Evolutionary conservation across 2,329 filamentous ascomycete species (phyloP), one percentile per base, ranked within the genome.

Genomic region (Arthrobotrys entomopaga): DNA sequence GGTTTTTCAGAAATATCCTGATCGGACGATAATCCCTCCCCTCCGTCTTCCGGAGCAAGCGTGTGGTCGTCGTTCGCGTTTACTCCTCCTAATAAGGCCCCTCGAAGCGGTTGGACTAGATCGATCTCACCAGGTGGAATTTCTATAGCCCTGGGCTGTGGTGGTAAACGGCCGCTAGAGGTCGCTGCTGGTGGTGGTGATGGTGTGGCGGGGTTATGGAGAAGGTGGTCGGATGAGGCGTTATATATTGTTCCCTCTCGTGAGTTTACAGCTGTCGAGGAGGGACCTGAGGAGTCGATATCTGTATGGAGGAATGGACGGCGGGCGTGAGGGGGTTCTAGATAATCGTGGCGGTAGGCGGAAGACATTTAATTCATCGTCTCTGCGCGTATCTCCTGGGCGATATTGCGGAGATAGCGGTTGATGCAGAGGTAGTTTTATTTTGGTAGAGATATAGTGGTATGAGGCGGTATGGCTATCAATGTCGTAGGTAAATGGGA

Each of bases 351-450:
- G 69, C 60, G 48, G 57, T 73, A 66, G 38, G 69, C 69, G 60
- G 69, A 66, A 60, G 61, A 73, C 69, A 73, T 73, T 73, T 73
- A 73, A 57, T 73, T 58, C 69, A 73, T 73, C 53, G 53, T n/a
- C 42, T 59, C 56, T 59, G 15, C 42, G 19, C 8, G 10, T 50
- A 24, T 57, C 34, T 15, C 53, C 38, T 38, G 6, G 6, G 19
- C 11, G 19, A 43, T 22, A 20, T 34, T 3, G 10, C 29, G 29
- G 29, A 34, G 29, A 34, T 34, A 34, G 6, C 1, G 7, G 10
- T 34, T 10, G 10, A 34, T 10, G 29, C 29, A 34, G 29, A 34
- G 29, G 5, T 34, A 6, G 29, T 34, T 34, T 34, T 34, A 34
- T 34, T 34, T 34, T 34, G 29, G 29, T 34, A 10, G 29, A 29